Evolutionary conservation across 2,329 filamentous ascomycete genomes (phyloP).

Genomic region (Diaporthe ilicicola): DNA sequence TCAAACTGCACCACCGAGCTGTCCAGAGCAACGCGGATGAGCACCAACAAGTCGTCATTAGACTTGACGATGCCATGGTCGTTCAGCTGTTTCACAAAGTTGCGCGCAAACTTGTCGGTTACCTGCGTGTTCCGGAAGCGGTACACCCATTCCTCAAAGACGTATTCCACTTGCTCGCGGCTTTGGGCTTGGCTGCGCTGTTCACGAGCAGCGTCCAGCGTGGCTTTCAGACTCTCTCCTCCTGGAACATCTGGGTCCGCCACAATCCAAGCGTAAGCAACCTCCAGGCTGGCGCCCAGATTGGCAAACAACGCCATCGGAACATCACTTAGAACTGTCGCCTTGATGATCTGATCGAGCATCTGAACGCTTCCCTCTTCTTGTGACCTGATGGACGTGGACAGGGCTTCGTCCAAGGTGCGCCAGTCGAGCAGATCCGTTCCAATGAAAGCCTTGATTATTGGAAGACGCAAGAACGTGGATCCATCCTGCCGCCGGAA

Average conservation of each 20-base stretch:
- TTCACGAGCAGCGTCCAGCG: constrained; percentile 53
- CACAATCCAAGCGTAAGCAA: constrained; percentile 80
- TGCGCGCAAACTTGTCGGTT: constrained; percentile 73
- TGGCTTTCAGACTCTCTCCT: constrained; percentile 77
- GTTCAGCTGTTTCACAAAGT: constrained; percentile 88
- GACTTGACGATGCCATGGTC: constrained; percentile 75
- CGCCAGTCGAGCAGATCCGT: constrained; percentile 71
- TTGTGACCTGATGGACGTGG: constrained; percentile 75
- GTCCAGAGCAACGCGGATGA: constrained; percentile 84
- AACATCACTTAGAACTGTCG: constrained; percentile 79
- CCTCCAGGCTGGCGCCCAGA: constrained; percentile 83
- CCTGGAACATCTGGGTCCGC: constrained; percentile 73
- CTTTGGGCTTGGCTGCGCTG: constrained; percentile 54
- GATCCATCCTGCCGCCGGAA: constrained; percentile 66
- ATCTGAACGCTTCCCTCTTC: constrained; percentile 80
- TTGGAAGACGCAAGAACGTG: constrained; percentile 63
- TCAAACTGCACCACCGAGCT: constrained; percentile 82
- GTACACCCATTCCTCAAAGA: constrained; percentile 95
- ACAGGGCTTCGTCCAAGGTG: constrained; percentile 75
- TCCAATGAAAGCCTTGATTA: constrained; percentile 65
- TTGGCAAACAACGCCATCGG: constrained; percentile 84
- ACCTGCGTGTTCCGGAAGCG: constrained; percentile 81
- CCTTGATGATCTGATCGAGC: constrained; percentile 80
- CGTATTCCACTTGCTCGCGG: constrained; percentile 82
- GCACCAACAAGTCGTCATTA: constrained; percentile 79